Percentiles rank a stretch among this genome's conserved stretches.
Evolutionary conservation across 768 basidiomycete species (phyloP).

Genomic region (Pulveroboletus sp.): DNA sequence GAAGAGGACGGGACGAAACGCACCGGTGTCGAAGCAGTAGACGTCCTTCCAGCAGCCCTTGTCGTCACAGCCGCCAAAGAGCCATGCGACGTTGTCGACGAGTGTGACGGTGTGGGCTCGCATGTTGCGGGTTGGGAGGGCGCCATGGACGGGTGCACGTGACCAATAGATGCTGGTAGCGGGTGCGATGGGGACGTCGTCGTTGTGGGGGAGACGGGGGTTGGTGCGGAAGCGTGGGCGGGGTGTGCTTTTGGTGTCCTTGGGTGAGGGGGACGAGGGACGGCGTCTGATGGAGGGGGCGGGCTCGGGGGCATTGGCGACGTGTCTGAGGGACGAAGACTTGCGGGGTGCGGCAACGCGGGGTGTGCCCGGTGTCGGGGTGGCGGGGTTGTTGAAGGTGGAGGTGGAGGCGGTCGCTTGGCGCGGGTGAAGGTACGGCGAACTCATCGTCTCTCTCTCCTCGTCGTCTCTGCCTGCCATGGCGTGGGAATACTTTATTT

Average conservation of each 20-base stretch:
- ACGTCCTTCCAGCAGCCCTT: slow-evolving; percentile 70
- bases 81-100: slow-evolving; percentile 78
- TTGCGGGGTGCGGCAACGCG: slow-evolving; percentile 27
- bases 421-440: slow-evolving; percentile 38
- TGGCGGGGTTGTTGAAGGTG: slow-evolving; percentile 29
- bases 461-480: no score
- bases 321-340: slow-evolving; percentile 29
- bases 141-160: slow-evolving; percentile 73
- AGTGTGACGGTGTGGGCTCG: slow-evolving; percentile 83
- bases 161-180: slow-evolving; percentile 86
- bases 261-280: slow-evolving; percentile 27
- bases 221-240: slow-evolving; percentile 38
- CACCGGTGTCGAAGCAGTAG: slow-evolving; percentile 83
- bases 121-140: slow-evolving; percentile 61
- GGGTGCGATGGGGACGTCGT: slow-evolving; percentile 56
- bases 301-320: slow-evolving; percentile 29
- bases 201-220: slow-evolving; percentile 60
- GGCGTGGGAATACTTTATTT: no score
- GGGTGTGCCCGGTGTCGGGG: slow-evolving; percentile 22
- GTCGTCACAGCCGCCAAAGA: slow-evolving; percentile 88
- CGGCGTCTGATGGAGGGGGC: slow-evolving; percentile 25
- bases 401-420: slow-evolving; percentile 35
- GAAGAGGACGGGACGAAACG: neutral
- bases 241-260: slow-evolving; percentile 18
- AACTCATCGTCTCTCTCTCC: no score